Conservation (phyloP, 2,329 filamentous ascomycete genomes). For the Penicillium decumbens region DNA sequence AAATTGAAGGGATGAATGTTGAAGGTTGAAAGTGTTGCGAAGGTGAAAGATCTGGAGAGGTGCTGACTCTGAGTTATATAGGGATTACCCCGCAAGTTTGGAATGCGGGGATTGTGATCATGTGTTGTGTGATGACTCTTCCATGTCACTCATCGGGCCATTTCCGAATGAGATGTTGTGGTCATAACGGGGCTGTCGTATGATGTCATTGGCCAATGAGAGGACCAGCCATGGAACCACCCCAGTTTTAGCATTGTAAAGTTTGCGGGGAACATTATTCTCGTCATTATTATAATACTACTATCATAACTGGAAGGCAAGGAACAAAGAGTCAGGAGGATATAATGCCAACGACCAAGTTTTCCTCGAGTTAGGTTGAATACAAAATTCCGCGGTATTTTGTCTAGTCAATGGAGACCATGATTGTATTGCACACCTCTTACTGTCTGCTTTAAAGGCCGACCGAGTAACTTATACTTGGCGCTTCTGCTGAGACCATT, state of each 20-base stretch:
- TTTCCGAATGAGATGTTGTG: constrained; percentile 5
- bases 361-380: no score
- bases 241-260: neutral
- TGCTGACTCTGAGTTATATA: no score
- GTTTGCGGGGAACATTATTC: neutral
- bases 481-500: neutral
- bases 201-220: constrained; percentile 9
- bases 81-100: constrained; percentile 3
- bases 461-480: neutral
- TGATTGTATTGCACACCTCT: no score
- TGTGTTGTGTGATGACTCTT: constrained; percentile 14
- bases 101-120: constrained; percentile 6
- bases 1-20: neutral
- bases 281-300: no score
- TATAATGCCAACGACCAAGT: no score
- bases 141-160: constrained; percentile 9
- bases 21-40: neutral
- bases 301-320: no score
- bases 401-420: no score
- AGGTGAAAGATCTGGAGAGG: neutral
- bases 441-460: neutral
- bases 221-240: constrained; percentile 5
- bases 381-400: no score
- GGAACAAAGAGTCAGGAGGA: no score
- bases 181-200: constrained; percentile 9